Conservation (phyloP, 768 basidiomycete genomes). For the Kondoa subrosea region DNA sequence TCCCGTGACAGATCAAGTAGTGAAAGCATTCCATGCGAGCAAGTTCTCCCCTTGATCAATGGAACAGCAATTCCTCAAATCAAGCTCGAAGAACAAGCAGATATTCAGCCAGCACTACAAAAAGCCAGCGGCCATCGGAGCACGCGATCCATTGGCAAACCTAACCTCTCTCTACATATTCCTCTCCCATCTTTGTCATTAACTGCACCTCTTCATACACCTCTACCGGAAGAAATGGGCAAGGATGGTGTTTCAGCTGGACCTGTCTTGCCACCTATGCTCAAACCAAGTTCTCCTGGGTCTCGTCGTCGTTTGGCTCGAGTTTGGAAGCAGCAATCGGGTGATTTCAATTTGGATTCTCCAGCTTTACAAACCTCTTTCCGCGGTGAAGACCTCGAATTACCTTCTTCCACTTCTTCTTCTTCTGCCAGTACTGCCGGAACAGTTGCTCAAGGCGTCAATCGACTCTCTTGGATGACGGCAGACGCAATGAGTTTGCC, state of each 20-base stretch:
- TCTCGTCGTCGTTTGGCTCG: not conserved
- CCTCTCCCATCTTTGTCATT: conserved; percentile 13
- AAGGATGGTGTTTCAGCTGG: too few species aligned
- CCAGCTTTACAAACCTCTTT: not conserved
- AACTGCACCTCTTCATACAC: not conserved
- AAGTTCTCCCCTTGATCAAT: not conserved
- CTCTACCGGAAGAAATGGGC: not conserved
- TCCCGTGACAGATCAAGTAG: too few species aligned
- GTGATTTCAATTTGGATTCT: not conserved
- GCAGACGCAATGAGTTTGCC: not conserved
- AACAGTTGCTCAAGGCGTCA: not conserved
- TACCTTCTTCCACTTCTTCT: not conserved
- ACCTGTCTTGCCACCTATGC: not conserved
- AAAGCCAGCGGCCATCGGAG: not conserved
- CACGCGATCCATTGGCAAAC: conserved; percentile 8
- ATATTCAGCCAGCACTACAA: not conserved
- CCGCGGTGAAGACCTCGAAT: not conserved
- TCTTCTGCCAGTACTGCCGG: too few species aligned
- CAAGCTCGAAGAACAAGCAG: not conserved
- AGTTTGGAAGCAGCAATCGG: not conserved
- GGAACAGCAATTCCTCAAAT: not conserved
- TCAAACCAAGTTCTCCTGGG: conserved; percentile 2
- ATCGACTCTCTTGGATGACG: not conserved
- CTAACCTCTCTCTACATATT: conserved; percentile 21
- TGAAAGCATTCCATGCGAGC: not conserved